A percentile compares a stretch with the other conserved stretches of the same genome.
These are phyloP conservation scores for Tubosaeta sp. DNA, from an alignment of 768 basidiomycete species.

Conservation along the genomic window DNA sequence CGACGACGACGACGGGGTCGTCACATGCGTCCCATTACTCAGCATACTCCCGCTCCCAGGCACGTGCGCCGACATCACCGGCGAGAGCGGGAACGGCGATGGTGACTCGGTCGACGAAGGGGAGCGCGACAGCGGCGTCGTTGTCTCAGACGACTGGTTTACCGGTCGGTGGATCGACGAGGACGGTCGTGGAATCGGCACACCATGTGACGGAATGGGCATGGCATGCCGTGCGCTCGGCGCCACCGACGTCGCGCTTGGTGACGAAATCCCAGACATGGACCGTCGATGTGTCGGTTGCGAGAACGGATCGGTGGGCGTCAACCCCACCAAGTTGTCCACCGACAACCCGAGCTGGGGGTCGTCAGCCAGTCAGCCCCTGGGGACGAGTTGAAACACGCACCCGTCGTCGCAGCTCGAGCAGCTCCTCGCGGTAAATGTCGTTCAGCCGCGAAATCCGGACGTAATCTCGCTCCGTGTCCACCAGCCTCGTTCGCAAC, in stretches of 20 bases:
- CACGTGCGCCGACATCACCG: slow-evolving; percentile 47
- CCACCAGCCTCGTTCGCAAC: slow-evolving; percentile 59
- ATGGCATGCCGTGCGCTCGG: slow-evolving; percentile 44
- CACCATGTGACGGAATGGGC: slow-evolving; percentile 64
- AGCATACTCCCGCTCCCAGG: slow-evolving; percentile 23
- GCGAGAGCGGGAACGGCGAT: slow-evolving; percentile 67
- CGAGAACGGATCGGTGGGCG: slow-evolving; percentile 61
- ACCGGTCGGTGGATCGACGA: slow-evolving; percentile 58
- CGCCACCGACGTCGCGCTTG: slow-evolving; percentile 22
- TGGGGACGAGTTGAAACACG: slow-evolving; percentile 25
- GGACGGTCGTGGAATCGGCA: slow-evolving; percentile 73
- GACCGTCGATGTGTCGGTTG: slow-evolving; percentile 66
- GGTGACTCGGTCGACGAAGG: slow-evolving; percentile 64
- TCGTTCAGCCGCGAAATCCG: slow-evolving; percentile 73
- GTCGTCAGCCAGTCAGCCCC: not conserved
- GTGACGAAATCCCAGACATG: slow-evolving; percentile 33
- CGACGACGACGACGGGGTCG: slow-evolving; percentile 69
- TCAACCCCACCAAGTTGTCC: slow-evolving; percentile 73
- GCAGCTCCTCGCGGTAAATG: slow-evolving; percentile 79
- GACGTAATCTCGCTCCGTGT: slow-evolving; percentile 75
- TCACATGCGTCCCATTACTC: slow-evolving; percentile 52
- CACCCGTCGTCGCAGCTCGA: slow-evolving; percentile 72
- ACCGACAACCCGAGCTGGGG: slow-evolving; percentile 67
- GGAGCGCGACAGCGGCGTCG: slow-evolving; percentile 62
- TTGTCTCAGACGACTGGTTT: slow-evolving; percentile 46